phyloP scores from a whole-genome alignment of 305 asterid genomes.

The Stenogyne calaminthoides region DNA sequence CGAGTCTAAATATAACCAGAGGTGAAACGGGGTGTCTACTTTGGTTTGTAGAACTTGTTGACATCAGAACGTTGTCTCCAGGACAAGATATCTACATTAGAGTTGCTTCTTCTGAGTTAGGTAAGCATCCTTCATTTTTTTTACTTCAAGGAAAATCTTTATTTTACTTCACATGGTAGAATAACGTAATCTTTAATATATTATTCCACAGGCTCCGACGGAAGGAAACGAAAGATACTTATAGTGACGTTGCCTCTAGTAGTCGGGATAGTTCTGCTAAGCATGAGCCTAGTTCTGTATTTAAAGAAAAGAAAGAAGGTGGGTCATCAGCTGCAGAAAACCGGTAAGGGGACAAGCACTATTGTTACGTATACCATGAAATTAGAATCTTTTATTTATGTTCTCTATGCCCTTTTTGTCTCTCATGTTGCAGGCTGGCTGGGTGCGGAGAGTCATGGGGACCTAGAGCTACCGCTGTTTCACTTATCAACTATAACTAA shows the following conservation, averaged over 20 bases:
- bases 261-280: constrained; percentile 24
- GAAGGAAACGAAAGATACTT: constrained; percentile 9
- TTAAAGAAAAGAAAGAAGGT: constrained; percentile 3
- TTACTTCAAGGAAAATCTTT: background rate
- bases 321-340: background rate
- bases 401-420: background rate
- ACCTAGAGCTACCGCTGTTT: constrained; percentile 39
- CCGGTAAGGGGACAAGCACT: background rate
- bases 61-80: no score
- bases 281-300: constrained; percentile 11
- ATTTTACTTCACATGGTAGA: background rate
- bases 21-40: no score
- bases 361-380: background rate
- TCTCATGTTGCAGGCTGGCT: background rate
- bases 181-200: no score
- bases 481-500: constrained; percentile 15
- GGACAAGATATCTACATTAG: no score
- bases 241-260: constrained; percentile 14
- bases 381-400: no score
- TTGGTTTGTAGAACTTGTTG: no score
- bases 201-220: constrained; percentile 1
- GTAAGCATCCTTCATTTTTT: background rate
- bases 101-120: no score
- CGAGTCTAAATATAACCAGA: no score
- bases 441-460: background rate